phyloP scores from a whole-genome alignment of 1,284 basidiomycete genomes.

The Singerocomus rubriflavus region DNA sequence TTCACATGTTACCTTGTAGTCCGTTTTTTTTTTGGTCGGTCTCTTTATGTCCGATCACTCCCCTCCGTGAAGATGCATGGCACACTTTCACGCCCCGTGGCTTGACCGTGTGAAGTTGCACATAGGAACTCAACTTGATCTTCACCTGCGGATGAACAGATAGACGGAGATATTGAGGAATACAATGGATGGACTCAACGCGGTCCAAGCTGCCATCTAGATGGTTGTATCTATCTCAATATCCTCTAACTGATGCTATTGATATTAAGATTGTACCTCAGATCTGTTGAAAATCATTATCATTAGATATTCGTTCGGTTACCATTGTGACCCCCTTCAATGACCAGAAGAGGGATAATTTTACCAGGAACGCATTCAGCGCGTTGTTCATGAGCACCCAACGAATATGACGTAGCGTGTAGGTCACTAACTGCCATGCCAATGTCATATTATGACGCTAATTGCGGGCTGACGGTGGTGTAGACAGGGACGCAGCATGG shows the following conservation, averaged over 20 bases:
- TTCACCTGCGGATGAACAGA: constrained; percentile 35
- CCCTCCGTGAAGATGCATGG: constrained; percentile 49
- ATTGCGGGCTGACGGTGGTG: not conserved
- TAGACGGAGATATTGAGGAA: constrained; percentile 4
- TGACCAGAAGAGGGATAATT: too few species aligned
- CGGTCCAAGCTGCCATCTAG: not conserved
- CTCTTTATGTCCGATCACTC: constrained; percentile 48
- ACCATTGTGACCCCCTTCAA: not conserved
- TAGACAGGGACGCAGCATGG: not conserved
- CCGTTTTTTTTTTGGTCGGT: constrained; percentile 37
- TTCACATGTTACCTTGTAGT: constrained; percentile 35
- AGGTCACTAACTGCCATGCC: constrained; percentile 5
- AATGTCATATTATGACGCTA: not conserved
- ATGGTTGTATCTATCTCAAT: not conserved
- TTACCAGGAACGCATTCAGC: not conserved
- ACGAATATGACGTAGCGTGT: not conserved
- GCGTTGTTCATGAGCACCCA: constrained; percentile 1
- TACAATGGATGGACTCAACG: constrained; percentile 10
- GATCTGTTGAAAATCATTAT: not conserved
- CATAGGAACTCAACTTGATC: constrained; percentile 47
- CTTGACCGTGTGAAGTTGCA: constrained; percentile 52
- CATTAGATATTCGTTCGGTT: not conserved
- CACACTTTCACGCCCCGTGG: constrained; percentile 55
- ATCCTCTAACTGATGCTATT: not conserved
- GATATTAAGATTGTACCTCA: not conserved